These are phyloP conservation scores for Senna siamea DNA, from an alignment of 306 rosid genomes.

Conservation along the genomic window DNA sequence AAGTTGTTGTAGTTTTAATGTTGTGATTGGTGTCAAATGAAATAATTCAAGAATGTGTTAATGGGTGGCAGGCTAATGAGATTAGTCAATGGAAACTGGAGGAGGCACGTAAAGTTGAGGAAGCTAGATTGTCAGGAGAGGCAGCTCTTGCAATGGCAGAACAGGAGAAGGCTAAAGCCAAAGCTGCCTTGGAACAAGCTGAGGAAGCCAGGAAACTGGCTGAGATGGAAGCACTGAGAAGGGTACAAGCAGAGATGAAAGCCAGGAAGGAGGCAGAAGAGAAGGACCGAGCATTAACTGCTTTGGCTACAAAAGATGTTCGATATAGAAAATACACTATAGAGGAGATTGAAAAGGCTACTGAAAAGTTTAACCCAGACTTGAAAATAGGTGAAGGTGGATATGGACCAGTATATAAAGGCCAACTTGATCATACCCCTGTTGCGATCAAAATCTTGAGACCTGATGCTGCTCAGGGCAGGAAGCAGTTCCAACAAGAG, in stretches of 20 bases:
- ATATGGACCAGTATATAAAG: constrained; percentile 92
- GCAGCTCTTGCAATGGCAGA: constrained; percentile 88
- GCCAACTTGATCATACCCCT: constrained; percentile 82
- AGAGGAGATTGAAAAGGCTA: constrained; percentile 78
- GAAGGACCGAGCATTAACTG: constrained; percentile 64
- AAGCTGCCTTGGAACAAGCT: constrained; percentile 83
- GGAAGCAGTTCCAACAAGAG: constrained; percentile 93
- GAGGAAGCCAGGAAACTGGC: constrained; percentile 80
- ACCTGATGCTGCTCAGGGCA: constrained; percentile 90
- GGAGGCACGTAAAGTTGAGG: constrained; percentile 68
- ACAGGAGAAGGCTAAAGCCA: constrained; percentile 86
- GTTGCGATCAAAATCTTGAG: constrained; percentile 92
- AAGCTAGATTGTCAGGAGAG: constrained; percentile 73
- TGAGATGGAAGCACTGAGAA: constrained; percentile 75
- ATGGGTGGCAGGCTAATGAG: constrained; percentile 69
- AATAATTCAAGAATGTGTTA: constrained; percentile 26
- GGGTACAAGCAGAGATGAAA: constrained; percentile 73
- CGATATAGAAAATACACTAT: constrained; percentile 83
- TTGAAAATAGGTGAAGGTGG: constrained; percentile 95
- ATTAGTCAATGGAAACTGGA: constrained; percentile 78
- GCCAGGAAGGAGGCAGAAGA: constrained; percentile 77
- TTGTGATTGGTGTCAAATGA: constrained; percentile 1
- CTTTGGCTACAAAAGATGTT: constrained; percentile 54
- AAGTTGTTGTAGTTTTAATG: constrained; percentile 14
- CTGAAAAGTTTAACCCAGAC: constrained; percentile 55